Base-by-base conservation (phyloP, 1,284 basidiomycete genomes). In the Trichosporon ovoides region DNA sequence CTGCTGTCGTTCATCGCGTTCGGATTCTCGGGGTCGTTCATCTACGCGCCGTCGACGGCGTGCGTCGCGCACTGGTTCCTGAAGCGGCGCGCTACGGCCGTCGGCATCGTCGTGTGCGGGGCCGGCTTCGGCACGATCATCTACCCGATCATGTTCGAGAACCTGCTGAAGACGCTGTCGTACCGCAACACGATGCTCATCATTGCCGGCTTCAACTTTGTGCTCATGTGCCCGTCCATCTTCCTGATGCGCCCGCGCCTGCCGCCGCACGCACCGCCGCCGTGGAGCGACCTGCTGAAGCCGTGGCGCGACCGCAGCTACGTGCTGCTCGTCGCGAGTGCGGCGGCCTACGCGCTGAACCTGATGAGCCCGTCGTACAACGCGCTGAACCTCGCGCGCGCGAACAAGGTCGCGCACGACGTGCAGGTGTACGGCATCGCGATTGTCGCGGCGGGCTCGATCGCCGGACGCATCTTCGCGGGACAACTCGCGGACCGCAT, bases 31-130 rank as follows among this genome's bases (percentile, higher is more conserved):
- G 73, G 68, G 0, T 64, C 69, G 1, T 53, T 72, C 28, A 58
- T 73, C 19, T 77, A 75, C 51, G 67, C 73, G 0, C 74, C 75
- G 2, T 65, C 70, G 2, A 72, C 69, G 1, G 72, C 75, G 1
- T 65, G 74, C 28, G 68, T 66, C 6, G 66, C 68, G 1, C 75
- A 77, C 52, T 77, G 75, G 75, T 77, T 77, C 57, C 52, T 68
- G 52, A 60, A 65, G 24, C 64, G 63, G 31, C 61, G 74, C 22
- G 66, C 68, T 3, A 70, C 68, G 0, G 75, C 75, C 0, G 64
- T 74, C 4, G 74, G 71, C 1, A 64, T 76, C 53, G 70, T 75
- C 18, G 65, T 69, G 2, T 68, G 66, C 35, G 75, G 75, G 7
- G 65, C 65, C 19, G 73, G 73, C 3, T 50, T 74, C 13, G 72